Percentiles rank a stretch among this genome's conserved stretches.
phyloP scores from a whole-genome alignment of 257 asterid genomes.

The Solanum virginianum region DNA sequence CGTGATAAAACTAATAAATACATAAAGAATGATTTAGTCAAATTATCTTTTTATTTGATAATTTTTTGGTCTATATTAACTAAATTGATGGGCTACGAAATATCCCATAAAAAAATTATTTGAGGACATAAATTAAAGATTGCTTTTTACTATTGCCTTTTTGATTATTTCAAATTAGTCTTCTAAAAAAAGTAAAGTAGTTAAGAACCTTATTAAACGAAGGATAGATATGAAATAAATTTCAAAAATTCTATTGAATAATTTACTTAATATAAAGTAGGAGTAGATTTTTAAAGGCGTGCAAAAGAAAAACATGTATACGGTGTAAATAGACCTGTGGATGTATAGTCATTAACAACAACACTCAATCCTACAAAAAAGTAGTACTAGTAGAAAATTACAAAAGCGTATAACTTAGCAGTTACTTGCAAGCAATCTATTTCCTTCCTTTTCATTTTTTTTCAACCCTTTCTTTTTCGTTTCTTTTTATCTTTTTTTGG shows the following conservation, averaged over 20 bases:
- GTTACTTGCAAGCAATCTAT: slow-evolving; percentile 8
- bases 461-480: background rate
- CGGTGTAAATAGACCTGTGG: background rate
- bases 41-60: background rate
- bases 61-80: no score
- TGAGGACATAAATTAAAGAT: no score
- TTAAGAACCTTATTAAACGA: no score
- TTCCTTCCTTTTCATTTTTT: background rate
- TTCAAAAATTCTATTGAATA: no score
- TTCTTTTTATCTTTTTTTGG: background rate
- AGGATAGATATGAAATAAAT: no score
- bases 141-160: no score
- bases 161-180: no score
- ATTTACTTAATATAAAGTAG: no score
- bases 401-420: background rate
- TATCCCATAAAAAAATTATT: no score
- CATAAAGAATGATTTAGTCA: background rate
- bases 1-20: background rate
- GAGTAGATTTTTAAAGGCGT: background rate
- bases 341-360: background rate
- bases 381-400: background rate
- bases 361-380: background rate
- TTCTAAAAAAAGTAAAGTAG: no score
- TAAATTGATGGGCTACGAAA: no score
- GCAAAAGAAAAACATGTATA: background rate